Percentiles rank a stretch among this genome's conserved stretches.
phyloP scores from a whole-genome alignment of 345 rosid genomes.

The Erodium maritimum region DNA sequence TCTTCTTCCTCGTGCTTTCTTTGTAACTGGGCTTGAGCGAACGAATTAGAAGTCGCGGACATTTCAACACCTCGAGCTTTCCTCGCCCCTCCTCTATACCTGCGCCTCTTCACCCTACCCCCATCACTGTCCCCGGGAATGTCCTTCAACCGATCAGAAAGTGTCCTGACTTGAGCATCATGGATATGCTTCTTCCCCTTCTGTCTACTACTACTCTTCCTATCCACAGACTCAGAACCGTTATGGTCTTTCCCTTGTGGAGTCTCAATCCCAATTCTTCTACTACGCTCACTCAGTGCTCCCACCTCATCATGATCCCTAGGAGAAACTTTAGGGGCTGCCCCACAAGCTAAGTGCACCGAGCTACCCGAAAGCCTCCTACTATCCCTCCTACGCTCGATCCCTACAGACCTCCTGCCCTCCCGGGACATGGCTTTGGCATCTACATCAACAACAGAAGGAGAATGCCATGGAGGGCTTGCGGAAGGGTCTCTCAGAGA shows the following conservation, averaged over 20 bases:
- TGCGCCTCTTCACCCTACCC: conserved; percentile 46
- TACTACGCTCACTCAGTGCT: conserved; percentile 35
- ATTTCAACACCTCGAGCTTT: conserved; percentile 50
- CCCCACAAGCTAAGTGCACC: conserved; percentile 39
- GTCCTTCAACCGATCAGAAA: conserved; percentile 65
- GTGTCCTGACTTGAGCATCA: conserved; percentile 35
- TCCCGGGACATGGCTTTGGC: conserved; percentile 27
- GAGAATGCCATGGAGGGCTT: conserved; percentile 78
- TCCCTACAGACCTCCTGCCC: conserved; percentile 56
- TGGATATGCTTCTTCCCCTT: conserved; percentile 40
- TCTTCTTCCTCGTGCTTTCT: conserved; percentile 30
- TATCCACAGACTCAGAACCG: conserved; percentile 37
- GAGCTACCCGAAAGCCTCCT: conserved; percentile 54
- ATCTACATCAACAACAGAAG: conserved; percentile 49
- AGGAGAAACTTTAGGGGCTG: conserved; percentile 50
- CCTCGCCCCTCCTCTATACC: conserved; percentile 51
- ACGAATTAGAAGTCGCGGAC: conserved; percentile 73
- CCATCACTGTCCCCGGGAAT: conserved; percentile 49
- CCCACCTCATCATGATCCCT: conserved; percentile 16
- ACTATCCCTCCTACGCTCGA: conserved; percentile 36
- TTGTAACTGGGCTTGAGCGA: conserved; percentile 39
- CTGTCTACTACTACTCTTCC: conserved; percentile 28
- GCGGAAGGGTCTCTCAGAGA: conserved; percentile 92
- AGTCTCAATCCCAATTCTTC: conserved; percentile 59
- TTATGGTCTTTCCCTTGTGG: no score